phyloP scores from a whole-genome alignment of 1,139 yeast species.

The Pichia sp. region DNA sequence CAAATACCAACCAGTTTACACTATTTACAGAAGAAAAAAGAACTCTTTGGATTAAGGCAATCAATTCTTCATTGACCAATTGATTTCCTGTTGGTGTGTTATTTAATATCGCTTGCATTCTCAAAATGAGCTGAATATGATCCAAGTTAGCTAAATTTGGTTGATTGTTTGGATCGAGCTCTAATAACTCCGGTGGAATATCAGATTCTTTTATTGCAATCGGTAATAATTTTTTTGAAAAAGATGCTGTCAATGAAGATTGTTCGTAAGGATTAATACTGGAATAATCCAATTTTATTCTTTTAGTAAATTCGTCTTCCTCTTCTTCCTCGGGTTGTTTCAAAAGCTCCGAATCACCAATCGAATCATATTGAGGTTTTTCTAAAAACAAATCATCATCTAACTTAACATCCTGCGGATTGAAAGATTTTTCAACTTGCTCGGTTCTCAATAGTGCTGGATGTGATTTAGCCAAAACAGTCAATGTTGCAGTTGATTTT shows the following conservation, averaged over 20 bases:
- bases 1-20: constrained; percentile 71
- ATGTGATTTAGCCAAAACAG: constrained; percentile 65
- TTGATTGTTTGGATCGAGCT: constrained; percentile 74
- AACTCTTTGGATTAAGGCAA: constrained; percentile 67
- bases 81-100: constrained; percentile 66
- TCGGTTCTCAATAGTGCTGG: constrained; percentile 22
- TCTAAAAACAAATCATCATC: constrained; percentile 79
- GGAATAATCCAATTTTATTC: constrained; percentile 34
- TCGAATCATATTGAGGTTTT: constrained; percentile 55
- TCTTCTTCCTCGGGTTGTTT: constrained; percentile 19
- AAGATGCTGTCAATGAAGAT: constrained; percentile 2
- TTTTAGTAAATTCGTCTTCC: constrained; percentile 23
- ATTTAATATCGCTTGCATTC: constrained; percentile 56
- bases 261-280: constrained; percentile 6
- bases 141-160: constrained; percentile 69
- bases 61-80: constrained; percentile 72
- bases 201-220: constrained; percentile 51
- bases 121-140: constrained; percentile 58
- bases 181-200: constrained; percentile 49
- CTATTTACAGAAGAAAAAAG: constrained; percentile 41
- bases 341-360: constrained; percentile 40
- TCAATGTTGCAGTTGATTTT: constrained; percentile 59
- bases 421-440: constrained; percentile 19
- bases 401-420: constrained; percentile 51
- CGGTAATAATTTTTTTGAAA: constrained; percentile 38